Base-by-base conservation (phyloP, 495 filamentous ascomycete species). In the Lophiostoma macrostomum region DNA sequence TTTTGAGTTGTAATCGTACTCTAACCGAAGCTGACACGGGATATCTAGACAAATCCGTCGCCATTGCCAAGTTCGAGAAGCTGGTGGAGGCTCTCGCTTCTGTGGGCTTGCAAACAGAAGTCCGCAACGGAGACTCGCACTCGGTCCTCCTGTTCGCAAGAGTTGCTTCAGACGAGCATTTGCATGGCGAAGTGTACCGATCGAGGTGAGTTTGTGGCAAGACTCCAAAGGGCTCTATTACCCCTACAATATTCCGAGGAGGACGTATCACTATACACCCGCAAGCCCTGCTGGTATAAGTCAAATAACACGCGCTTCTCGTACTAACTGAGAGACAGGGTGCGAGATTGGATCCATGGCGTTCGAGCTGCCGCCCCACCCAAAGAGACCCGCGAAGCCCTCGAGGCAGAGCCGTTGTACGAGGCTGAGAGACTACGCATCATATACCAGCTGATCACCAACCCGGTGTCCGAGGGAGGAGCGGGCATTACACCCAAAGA, bases 301-400 rank as follows among this genome's bases (percentile, higher is more conserved):
- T 18, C 24, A 18, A 10, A 16, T 36, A 18, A 14, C 11, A 4
- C 18, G 16, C 6, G 10, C 41, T 16, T 10, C n/a, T 27, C 23
- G 11, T 42, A 29, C 49, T 59, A 34, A 41, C 16, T 22, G 49
- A 30, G 38, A 60, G 62, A n/a, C 61, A 90, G 93, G 42, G 84
- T 96, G 38, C 89, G 90, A 63, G 94, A 98, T 73, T 98, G 93
- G 93, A 84, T 97, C 22, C 86, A 91, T 71, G 90, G 93, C 27
- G 85, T 96, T 30, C 84, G 90, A 34, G 76, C 84, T 54, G 76
- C 78, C 13, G 85, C 91, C 24, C 94, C 91, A 1, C 83, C 87
- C 49, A 82, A 82, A 66, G 82, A 90, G 48, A 83, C 83, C 20
- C 74, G 81, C 44, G 71, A 77, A 34, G 76, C 77, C 23, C 70